phyloP scores from a whole-genome alignment of 257 asterid species.

The Plantago ovata region DNA sequence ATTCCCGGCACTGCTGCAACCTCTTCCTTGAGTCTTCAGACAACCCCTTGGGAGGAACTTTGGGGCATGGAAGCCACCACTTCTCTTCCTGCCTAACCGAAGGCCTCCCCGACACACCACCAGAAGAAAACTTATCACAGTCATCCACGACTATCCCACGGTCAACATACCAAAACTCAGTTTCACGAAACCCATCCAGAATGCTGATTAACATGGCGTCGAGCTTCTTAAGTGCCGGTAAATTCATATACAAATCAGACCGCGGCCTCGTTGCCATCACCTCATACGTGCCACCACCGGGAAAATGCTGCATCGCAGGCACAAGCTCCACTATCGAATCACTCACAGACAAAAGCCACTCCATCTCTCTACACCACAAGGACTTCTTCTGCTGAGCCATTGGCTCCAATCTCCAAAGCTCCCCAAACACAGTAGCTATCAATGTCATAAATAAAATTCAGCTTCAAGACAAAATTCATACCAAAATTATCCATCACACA shows the following conservation, averaged over 20 bases:
- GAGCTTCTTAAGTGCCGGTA: constrained; percentile 98
- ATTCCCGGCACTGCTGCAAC: constrained; percentile 91
- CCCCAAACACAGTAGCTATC: constrained; percentile 90
- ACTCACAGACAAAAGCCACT: constrained; percentile 83
- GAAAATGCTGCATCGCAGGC: constrained; percentile 77
- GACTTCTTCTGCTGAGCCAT: constrained; percentile 75
- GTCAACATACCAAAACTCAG: constrained; percentile 89
- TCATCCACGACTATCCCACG: constrained; percentile 70
- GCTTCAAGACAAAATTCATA: background rate
- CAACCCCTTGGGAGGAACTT: constrained; percentile 84
- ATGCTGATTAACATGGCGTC: constrained; percentile 85
- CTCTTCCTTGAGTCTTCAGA: constrained; percentile 79
- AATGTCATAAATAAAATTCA: constrained; percentile 1
- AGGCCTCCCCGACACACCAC: constrained; percentile 60
- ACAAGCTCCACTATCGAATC: constrained; percentile 93
- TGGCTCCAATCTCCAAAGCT: constrained; percentile 95
- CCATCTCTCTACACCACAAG: constrained; percentile 97
- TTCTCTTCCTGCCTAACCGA: constrained; percentile 95
- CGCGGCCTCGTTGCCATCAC: constrained; percentile 83
- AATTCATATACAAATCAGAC: constrained; percentile 72
- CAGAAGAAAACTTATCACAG: constrained; percentile 36
- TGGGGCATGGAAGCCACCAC: constrained; percentile 99
- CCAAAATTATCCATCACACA: background rate
- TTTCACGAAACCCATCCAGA: constrained; percentile 80
- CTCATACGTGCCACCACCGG: constrained; percentile 82